Conservation (phyloP, 768 basidiomycete species). For the Calocybe indica region DNA sequence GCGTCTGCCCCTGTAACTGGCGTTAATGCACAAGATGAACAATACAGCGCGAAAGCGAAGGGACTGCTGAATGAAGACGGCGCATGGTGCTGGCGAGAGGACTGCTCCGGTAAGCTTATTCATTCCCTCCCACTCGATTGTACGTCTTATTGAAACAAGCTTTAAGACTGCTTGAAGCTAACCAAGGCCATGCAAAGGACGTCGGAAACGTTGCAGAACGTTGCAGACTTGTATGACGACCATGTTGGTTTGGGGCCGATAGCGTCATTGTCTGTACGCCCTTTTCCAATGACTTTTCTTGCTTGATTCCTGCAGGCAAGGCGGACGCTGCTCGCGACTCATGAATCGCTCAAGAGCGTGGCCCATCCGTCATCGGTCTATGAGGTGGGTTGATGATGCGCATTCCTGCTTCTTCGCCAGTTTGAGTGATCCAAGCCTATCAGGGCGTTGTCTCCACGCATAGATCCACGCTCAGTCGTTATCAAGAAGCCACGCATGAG, state of each 20-base stretch:
- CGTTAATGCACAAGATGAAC: conserved; percentile 44
- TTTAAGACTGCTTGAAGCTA: conserved; percentile 64
- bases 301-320: conserved; percentile 49
- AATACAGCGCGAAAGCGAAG: conserved; percentile 30
- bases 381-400: conserved; percentile 37
- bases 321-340: conserved; percentile 63
- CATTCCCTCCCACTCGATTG: not conserved
- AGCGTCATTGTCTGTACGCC: too few species aligned
- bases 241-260: conserved; percentile 41
- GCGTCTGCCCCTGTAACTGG: conserved; percentile 42
- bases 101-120: conserved; percentile 48
- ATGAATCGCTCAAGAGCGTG: conserved; percentile 69
- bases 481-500: conserved; percentile 43
- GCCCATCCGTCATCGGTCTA: conserved; percentile 73
- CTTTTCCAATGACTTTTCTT: not conserved
- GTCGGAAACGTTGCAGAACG: conserved; percentile 63
- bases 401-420: not conserved
- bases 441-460: conserved; percentile 76
- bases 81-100: conserved; percentile 86
- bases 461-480: conserved; percentile 59
- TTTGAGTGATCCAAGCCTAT: not conserved
- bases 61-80: conserved; percentile 65
- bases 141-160: not conserved
- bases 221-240: conserved; percentile 76
- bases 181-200: conserved; percentile 77